These are phyloP conservation scores for Solioccasus polychromus DNA, from an alignment of 768 basidiomycete genomes.

Conservation along the genomic window DNA sequence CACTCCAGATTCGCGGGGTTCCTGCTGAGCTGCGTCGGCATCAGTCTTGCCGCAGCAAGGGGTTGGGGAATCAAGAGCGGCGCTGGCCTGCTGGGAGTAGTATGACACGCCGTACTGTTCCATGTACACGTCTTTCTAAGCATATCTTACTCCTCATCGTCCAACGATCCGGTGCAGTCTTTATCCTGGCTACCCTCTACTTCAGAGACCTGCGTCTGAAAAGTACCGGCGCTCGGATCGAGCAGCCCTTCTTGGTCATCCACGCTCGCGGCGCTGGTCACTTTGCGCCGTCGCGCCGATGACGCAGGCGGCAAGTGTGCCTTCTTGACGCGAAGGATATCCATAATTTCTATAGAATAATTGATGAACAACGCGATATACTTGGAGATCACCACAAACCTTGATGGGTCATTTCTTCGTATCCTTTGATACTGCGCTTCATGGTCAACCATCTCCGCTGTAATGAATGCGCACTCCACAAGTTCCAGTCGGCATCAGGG, in stretches of 20 bases:
- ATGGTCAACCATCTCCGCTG: conserved; percentile 80
- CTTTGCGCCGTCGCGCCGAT: conserved; percentile 46
- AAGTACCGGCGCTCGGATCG: conserved; percentile 18
- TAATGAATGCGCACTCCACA: conserved; percentile 79
- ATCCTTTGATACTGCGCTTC: conserved; percentile 73
- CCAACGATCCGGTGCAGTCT: conserved; percentile 15
- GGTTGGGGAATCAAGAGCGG: conserved; percentile 65
- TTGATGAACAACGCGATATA: conserved; percentile 7
- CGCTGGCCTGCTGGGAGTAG: conserved; percentile 68
- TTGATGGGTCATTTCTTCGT: conserved; percentile 77
- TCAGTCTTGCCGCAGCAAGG: conserved; percentile 70
- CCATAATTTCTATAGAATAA: conserved; percentile 64
- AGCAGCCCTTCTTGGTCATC: conserved; percentile 37
- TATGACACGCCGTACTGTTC: no score
- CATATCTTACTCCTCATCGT: no score
- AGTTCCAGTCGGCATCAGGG: conserved; percentile 72
- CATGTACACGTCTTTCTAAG: no score
- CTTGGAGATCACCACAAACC: conserved; percentile 42
- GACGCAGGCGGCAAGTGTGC: conserved; percentile 46
- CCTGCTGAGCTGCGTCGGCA: conserved; percentile 75
- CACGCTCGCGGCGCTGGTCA: conserved; percentile 50
- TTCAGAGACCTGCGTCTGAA: conserved; percentile 24
- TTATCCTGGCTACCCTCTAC: conserved; percentile 16
- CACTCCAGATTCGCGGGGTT: conserved; percentile 72
- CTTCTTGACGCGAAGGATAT: conserved; percentile 74